Base-by-base conservation (phyloP, 2,329 filamentous ascomycete genomes). In the Colletotrichum graminicola region DNA sequence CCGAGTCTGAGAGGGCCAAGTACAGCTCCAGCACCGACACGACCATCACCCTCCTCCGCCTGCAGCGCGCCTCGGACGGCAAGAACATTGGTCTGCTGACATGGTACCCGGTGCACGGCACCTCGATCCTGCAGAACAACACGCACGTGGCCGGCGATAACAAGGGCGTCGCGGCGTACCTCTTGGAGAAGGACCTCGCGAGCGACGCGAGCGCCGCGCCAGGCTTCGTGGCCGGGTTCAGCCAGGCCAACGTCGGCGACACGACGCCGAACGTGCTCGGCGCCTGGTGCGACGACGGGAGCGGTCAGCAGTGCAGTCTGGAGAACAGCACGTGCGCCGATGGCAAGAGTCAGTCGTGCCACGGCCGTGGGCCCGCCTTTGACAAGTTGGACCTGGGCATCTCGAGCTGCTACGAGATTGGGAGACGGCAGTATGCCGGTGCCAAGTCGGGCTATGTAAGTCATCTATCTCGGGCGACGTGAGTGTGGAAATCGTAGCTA, bases 61-160 rank as follows among this genome's bases (percentile, higher is more conserved):
- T 98, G 78, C 90, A 90, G 74, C 88, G 93, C 47, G 88, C 89
- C 12, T 91, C 89, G 0, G 93, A 96, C 77, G 86, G 88, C 59
- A 94, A 94, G 81, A 92, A 91, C 68, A 89, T 94, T 52, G 95
- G 94, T 16, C 85, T 97, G 0, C 82, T 98, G 69, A 96, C 94
- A 21, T 98, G 95, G 93, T 97, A 95, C 79, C 90, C 95, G 3
- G 93, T 95, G 0, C 95, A 98, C 79, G 95, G 95, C 57, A 98
- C 95, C 0, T 97, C 94, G 0, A 89, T 98, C 81, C 89, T 95
- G 32, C 92, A 93, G 66, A 98, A 98, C 82, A 97, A 97, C 81
- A 98, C 94, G 0, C 86, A 97, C 18, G 89, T 96, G 62, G 91
- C 94, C 3, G 95, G 94, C n/a, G 95, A 98, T 80, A 98, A 98